phyloP scores from a whole-genome alignment of 1,139 yeast species.

The Kurtzmaniella quercitrusa region DNA sequence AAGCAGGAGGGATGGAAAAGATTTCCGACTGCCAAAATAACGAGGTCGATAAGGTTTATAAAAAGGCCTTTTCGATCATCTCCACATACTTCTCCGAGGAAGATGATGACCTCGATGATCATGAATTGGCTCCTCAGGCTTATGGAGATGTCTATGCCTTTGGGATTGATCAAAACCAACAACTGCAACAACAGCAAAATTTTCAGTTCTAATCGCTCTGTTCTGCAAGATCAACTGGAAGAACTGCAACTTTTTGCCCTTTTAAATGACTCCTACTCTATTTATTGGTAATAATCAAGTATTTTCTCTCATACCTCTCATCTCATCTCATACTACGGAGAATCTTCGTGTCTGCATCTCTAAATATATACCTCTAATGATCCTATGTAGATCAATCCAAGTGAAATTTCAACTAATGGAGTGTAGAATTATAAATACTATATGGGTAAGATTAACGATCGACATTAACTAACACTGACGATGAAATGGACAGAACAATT shows the following conservation, averaged over 20 bases:
- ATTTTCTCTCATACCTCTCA: conserved; percentile 2
- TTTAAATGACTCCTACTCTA: conserved; percentile 1
- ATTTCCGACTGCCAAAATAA: conserved; percentile 90
- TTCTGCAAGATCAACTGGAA: background rate
- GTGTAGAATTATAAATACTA: too few relatives aligned
- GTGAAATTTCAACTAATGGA: too few relatives aligned
- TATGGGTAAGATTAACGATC: too few relatives aligned
- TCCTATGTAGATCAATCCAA: background rate
- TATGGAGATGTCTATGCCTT: conserved; percentile 86
- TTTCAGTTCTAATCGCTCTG: conserved; percentile 37
- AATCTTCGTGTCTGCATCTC: conserved; percentile 8
- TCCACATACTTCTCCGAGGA: conserved; percentile 89
- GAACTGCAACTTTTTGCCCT: background rate
- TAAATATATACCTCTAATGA: conserved; percentile 3
- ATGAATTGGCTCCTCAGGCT: conserved; percentile 77
- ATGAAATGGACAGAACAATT: too few relatives aligned
- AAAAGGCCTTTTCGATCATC: conserved; percentile 85
- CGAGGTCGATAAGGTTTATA: conserved; percentile 86
- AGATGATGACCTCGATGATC: conserved; percentile 68
- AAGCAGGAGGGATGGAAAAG: conserved; percentile 98
- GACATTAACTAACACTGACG: too few relatives aligned
- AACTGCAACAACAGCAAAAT: conserved; percentile 26
- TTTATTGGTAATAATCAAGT: conserved; percentile 2
- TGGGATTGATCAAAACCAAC: conserved; percentile 54
- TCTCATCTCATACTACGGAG: conserved; percentile 2